Percentiles rank a stretch among this genome's conserved stretches.
Evolutionary conservation across 768 basidiomycete species (phyloP).

Genomic region (Boletus reticuloceps): DNA sequence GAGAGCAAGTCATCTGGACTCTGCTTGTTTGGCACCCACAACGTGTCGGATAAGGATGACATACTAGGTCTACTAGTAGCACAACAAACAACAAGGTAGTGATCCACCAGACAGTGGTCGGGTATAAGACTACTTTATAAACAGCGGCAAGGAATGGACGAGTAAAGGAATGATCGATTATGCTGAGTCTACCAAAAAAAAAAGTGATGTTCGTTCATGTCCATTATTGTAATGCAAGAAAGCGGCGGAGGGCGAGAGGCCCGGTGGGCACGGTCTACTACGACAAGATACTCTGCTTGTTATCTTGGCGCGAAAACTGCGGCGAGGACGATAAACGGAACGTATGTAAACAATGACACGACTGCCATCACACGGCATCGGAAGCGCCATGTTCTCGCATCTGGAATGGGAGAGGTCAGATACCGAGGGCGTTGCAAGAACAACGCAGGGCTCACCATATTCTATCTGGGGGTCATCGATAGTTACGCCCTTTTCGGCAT

Average conservation of each 20-base stretch:
- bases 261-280: slow-evolving; percentile 6
- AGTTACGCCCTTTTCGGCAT: slow-evolving; percentile 64
- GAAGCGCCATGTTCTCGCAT: slow-evolving; percentile 70
- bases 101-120: slow-evolving; percentile 6
- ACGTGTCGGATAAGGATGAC: neutral
- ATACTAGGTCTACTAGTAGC: slow-evolving; percentile 10
- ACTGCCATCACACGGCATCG: slow-evolving; percentile 73
- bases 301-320: slow-evolving; percentile 54
- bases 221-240: slow-evolving; percentile 26
- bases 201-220: slow-evolving; percentile 14
- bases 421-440: neutral
- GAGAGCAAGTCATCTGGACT: neutral
- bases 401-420: slow-evolving; percentile 34
- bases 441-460: slow-evolving; percentile 48
- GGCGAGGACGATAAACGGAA: slow-evolving; percentile 74
- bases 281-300: slow-evolving; percentile 12
- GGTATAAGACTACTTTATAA: slow-evolving; percentile 31
- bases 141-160: slow-evolving; percentile 27
- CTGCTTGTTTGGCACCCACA: slow-evolving; percentile 25
- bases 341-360: slow-evolving; percentile 69
- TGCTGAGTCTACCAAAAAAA: slow-evolving; percentile 13
- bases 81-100: slow-evolving; percentile 25
- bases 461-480: slow-evolving; percentile 81
- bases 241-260: slow-evolving; percentile 4
- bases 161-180: slow-evolving; percentile 18